These are phyloP conservation scores for Chaetomidium leptoderma DNA, from an alignment of 495 filamentous ascomycete species.

Conservation along the genomic window DNA sequence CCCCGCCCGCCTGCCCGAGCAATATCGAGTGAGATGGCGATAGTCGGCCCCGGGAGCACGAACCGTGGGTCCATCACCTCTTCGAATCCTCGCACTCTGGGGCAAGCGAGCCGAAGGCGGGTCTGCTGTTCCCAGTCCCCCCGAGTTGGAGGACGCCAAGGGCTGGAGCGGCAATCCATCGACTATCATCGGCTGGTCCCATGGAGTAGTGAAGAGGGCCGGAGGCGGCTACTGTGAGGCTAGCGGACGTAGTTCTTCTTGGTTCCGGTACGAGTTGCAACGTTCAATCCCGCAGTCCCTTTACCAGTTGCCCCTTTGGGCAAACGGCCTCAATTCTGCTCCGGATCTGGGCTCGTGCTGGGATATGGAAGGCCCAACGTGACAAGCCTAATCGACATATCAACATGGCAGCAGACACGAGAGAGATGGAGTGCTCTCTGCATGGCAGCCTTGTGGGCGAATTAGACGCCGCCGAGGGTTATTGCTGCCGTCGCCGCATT, in stretches of 20 bases:
- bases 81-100: not conserved
- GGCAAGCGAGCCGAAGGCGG: not conserved
- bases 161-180: not conserved
- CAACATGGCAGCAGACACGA: not conserved
- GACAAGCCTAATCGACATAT: not conserved
- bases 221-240: no score
- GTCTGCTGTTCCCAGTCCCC: not conserved
- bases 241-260: no score
- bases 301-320: not conserved
- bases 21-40: constrained; percentile 10
- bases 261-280: not conserved
- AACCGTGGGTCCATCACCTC: not conserved
- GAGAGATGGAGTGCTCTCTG: not conserved
- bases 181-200: not conserved
- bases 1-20: not conserved
- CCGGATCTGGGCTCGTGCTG: no score
- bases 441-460: not conserved
- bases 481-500: constrained; percentile 1
- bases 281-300: not conserved
- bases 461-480: not conserved
- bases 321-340: not conserved
- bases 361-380: not conserved
- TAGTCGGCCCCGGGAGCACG: constrained; percentile 8
- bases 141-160: not conserved
- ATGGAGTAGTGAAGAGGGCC: not conserved